Conservation (phyloP, 257 asterid genomes). For the Plantago ovata region DNA sequence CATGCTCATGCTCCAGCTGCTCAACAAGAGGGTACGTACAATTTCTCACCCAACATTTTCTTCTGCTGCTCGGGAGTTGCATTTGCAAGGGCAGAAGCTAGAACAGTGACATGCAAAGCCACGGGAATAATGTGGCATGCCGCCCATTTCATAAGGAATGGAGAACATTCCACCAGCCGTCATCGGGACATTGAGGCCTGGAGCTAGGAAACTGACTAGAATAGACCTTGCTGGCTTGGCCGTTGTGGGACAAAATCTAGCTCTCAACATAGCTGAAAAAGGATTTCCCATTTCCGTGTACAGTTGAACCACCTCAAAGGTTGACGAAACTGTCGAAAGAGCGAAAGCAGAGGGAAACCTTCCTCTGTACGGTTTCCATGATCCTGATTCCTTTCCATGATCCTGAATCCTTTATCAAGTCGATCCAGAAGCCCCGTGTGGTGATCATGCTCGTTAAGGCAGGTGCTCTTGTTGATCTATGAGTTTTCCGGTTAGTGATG, state of each 20-base stretch:
- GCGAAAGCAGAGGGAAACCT: slow-evolving; percentile 86
- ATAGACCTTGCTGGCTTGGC: slow-evolving; percentile 99
- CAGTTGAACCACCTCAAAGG: slow-evolving; percentile 92
- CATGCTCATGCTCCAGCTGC: too few relatives aligned
- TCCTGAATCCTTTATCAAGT: slow-evolving; percentile 72
- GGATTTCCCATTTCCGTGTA: too few relatives aligned
- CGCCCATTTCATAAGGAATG: slow-evolving; percentile 45
- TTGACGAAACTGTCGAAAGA: slow-evolving; percentile 86
- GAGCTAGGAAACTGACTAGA: slow-evolving; percentile 73
- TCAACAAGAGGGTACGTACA: background rate
- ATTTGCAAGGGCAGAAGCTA: slow-evolving; percentile 40
- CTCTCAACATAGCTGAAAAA: too few relatives aligned
- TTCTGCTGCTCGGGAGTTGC: slow-evolving; percentile 40
- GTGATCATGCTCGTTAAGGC: slow-evolving; percentile 95
- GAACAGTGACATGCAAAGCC: slow-evolving; percentile 31
- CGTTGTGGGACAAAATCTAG: slow-evolving; percentile 97
- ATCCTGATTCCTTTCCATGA: too few relatives aligned
- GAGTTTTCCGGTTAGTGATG: too few relatives aligned
- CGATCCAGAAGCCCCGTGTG: slow-evolving; percentile 94
- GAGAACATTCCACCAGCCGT: slow-evolving; percentile 46
- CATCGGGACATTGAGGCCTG: too few relatives aligned
- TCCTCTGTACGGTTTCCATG: slow-evolving; percentile 80
- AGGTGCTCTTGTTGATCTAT: slow-evolving; percentile 94
- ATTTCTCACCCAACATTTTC: slow-evolving; percentile 30
- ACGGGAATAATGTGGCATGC: slow-evolving; percentile 42